phyloP scores from a whole-genome alignment of 352 stramenopile species.

The Pythium monospermum region DNA sequence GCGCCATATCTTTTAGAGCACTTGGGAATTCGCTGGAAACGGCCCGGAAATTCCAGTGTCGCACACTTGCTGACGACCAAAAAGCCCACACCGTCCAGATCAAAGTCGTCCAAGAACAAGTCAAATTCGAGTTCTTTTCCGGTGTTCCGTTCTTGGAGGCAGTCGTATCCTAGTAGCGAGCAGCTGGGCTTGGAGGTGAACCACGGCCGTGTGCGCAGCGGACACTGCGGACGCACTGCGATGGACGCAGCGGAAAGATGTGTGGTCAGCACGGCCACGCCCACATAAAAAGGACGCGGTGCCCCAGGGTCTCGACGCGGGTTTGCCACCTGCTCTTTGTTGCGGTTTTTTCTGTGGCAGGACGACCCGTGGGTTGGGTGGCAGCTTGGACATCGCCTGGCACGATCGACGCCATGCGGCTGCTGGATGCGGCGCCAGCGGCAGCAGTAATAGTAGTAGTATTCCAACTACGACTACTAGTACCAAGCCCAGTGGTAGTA shows the following conservation, averaged over 20 bases:
- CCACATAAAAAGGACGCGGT: neutral
- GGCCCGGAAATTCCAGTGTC: neutral
- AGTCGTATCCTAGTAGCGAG: neutral
- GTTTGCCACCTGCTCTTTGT: too few relatives aligned
- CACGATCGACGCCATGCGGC: neutral
- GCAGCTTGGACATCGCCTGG: neutral
- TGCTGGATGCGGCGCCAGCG: too few relatives aligned
- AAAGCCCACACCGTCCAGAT: neutral
- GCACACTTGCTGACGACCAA: neutral
- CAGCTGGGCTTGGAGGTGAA: neutral
- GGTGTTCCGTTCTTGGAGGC: neutral
- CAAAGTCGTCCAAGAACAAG: neutral
- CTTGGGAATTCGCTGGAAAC: neutral
- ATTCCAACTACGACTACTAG: too few relatives aligned
- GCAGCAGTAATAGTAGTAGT: too few relatives aligned
- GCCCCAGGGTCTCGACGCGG: too few relatives aligned
- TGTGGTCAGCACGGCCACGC: neutral
- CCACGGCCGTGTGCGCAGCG: neutral
- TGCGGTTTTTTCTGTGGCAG: too few relatives aligned
- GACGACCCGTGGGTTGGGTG: neutral
- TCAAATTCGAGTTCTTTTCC: neutral
- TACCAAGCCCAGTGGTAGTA: too few relatives aligned
- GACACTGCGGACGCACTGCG: neutral
- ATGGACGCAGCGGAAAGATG: neutral
- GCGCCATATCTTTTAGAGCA: neutral